Base-by-base conservation (phyloP, 768 basidiomycete genomes). In the Rhodocollybia butyracea region DNA sequence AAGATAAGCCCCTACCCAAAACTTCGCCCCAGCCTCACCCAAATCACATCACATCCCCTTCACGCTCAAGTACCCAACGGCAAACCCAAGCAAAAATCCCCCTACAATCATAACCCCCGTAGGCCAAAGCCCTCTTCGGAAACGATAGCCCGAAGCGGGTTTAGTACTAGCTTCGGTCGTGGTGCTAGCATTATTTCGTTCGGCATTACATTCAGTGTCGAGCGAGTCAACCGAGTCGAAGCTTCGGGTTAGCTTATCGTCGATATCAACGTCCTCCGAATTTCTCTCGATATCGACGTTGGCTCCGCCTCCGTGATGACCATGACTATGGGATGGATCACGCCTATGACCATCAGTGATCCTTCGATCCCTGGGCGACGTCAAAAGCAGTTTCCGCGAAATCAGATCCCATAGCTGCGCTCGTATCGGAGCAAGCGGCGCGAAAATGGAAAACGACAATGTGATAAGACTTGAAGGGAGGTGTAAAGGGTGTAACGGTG, bases 401-500 rank as follows among this genome's bases (percentile, higher is more conserved):
- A n/a, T n/a, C 34, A 2, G 48, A 38, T 24, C 48, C 15, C 19
- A 38, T 38, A 50, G n/a, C n/a, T 50, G 48, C 24, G 39, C 51
- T 27, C 51, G 17, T 3, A 53, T n/a, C 27, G 51, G 51, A 15
- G 39, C 51, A 13, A n/a, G n/a, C n/a, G n/a, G n/a, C n/a, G n/a
- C n/a, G n/a, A 53, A 40, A 21, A 53, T 19, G 21, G 51, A 53
- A 30, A 53, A 29, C 2, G 51, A 53, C 7, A 53, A 19, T 1
- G 41, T 31, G 7, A 53, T 5, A 11, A 53, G 24, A 17, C n/a
- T n/a, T n/a, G 51, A 53, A 34, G 51, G 51, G 42, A 53, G 22
- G 10, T 40, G 39, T 29, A 53, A 34, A 19, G 51, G 38, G 21
- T 51, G 22, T 15, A 51, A 51, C 15, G 24, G 24, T 17, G 24